Evolutionary conservation across 768 basidiomycete species (phyloP), one percentile per base, ranked within the genome.

Genomic region (Antrodiella citrinella): DNA sequence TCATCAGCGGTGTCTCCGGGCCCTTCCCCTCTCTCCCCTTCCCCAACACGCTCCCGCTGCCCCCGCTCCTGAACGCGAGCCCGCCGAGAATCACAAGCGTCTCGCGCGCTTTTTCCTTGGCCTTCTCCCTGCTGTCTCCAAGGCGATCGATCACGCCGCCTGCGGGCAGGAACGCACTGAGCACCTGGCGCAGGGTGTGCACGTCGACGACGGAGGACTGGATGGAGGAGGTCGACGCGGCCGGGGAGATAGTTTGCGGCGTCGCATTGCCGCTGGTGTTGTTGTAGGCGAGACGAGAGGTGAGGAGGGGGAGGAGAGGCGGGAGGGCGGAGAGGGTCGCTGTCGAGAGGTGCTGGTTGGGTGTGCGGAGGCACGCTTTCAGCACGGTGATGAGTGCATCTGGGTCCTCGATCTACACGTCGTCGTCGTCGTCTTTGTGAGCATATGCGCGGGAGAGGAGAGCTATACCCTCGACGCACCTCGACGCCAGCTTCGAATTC

Each of bases 121-220:
- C 71, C 54, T 73, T 76, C 63, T 89, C 86, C 57, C 82, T 84
- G 39, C 63, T 59, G 62, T 94, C 91, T 22, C 89, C 90, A 13
- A 94, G 75, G 44, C 88, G 80, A 60, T 94, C 91, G 50, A 93
- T 71, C 19, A 91, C 71, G 38, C 86, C 89, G 39, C 86, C 86
- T 1, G 83, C 59, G 22, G 89, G 80, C 25, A 91, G 71, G 62
- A 93, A 83, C 9, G 86, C 75, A 44, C 64, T 62, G 50, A 93
- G 69, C 42, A 80, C 75, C 53, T 82, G 78, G 46, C 89, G 86
- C 38, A 94, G 77, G 18, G 75, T 72, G 45, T 71, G 65, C 24
- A 73, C 64, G 62, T 87, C 84, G 24, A 78, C 63, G 35, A 74
- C 60, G 21, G 72, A 64, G 19, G 75, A 63, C 15, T 75, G 75